These are phyloP conservation scores for Antitrichia curtipendula DNA, from an alignment of 225 moss, liverwort and hornwort genomes.

Conservation along the genomic window DNA sequence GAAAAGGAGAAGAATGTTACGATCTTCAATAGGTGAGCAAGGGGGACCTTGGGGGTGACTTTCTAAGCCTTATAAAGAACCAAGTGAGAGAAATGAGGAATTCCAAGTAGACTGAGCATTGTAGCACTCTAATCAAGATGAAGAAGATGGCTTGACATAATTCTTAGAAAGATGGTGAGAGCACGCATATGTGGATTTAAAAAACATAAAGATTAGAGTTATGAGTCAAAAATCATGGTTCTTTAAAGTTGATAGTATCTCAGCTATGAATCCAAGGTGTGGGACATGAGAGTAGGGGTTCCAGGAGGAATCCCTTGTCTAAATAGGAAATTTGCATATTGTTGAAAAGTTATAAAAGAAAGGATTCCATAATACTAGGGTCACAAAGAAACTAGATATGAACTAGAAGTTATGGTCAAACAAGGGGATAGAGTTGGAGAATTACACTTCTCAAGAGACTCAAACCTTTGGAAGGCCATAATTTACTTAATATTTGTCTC, in stretches of 20 bases:
- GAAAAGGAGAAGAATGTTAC: too few relatives aligned
- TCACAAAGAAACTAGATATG: not conserved
- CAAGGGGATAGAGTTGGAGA: not conserved
- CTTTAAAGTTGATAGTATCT: too few relatives aligned
- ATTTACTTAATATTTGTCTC: too few relatives aligned
- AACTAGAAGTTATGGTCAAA: rapidly evolving
- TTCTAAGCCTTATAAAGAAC: too few relatives aligned
- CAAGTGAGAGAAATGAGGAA: too few relatives aligned
- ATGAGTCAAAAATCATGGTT: too few relatives aligned
- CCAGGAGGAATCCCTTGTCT: not conserved
- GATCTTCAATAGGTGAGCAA: too few relatives aligned
- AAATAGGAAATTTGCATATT: not conserved
- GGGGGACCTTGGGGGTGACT: too few relatives aligned
- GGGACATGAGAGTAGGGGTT: rapidly evolving
- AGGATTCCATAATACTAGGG: not conserved
- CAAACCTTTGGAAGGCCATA: not conserved
- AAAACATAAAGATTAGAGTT: too few relatives aligned
- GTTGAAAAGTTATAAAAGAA: rapidly evolving
- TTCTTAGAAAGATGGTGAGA: too few relatives aligned
- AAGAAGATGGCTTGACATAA: too few relatives aligned
- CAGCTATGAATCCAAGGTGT: rapidly evolving
- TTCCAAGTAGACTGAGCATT: rapidly evolving
- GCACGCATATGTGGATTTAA: rapidly evolving
- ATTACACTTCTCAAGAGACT: rapidly evolving
- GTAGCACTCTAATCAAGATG: rapidly evolving